Base-by-base conservation (phyloP, 2,329 filamentous ascomycete species). In the Periconia digitata region DNA sequence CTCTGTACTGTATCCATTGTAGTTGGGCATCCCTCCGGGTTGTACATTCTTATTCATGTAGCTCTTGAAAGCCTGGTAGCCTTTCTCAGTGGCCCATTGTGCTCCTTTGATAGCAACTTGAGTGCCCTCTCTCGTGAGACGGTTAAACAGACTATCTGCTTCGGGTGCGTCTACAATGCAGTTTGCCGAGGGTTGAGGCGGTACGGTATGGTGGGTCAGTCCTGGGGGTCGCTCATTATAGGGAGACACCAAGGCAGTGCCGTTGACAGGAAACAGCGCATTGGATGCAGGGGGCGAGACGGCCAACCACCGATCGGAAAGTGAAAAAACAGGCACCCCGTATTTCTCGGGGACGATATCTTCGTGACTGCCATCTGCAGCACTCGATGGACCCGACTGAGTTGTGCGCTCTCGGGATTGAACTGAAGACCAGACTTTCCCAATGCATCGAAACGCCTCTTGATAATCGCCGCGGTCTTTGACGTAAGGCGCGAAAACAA, bases 381-480 rank as follows among this genome's bases (percentile, higher is more conserved):
- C 64, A 45, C 66, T 72, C 2, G 71, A 70, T 1, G 66, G 56
- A 43, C 62, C 66, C 1, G 67, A 69, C n/a, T 63, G 65, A 10
- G 56, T 47, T 1, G 50, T 56, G n/a, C 66, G 62, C 44, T 72
- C 65, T 24, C 69, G 66, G 22, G 60, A 81, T 64, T 94, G 89
- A 22, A 96, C 76, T 38, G 85, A 86, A 0, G 94, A 96, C 94
- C 94, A 99, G 16, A 95, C 75, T 73, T 99, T 99, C 17, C 87
- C 92, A 46, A 94, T 78, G 61, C 91, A 96, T 49, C 77, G 75
- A 63, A 84, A 86, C 7, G 58, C 58, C 32, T 63, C 62, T 5
- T 48, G 40, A 44, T 62, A 61, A n/a, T 64, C 65, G 17, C 58
- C 44, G 22, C 62, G 53, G 18, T 54, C 61, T 38, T 63, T 62